phyloP scores from a whole-genome alignment of 768 basidiomycete genomes.

The Boletus sp. region DNA sequence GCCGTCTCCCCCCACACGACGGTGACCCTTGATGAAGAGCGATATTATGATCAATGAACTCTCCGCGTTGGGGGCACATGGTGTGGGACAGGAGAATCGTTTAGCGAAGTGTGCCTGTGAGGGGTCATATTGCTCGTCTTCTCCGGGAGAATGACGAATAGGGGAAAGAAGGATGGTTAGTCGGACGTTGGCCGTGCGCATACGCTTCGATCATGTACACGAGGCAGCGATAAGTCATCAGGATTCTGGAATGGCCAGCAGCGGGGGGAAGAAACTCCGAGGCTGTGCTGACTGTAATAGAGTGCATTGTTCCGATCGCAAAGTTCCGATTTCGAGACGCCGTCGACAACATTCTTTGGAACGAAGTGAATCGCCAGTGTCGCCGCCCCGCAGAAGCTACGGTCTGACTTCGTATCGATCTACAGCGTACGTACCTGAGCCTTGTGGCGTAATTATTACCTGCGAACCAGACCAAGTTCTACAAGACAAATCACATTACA shows the following conservation, averaged over 20 bases:
- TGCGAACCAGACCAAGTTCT: not conserved
- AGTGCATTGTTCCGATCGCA: not conserved
- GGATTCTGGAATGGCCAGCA: slow-evolving; percentile 4
- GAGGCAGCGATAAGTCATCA: slow-evolving; percentile 11
- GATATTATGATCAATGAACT: not conserved
- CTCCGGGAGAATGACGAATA: slow-evolving; percentile 4
- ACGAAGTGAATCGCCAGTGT: not conserved
- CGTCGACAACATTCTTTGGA: not conserved
- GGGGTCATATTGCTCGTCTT: slow-evolving; percentile 7
- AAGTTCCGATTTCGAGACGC: not conserved
- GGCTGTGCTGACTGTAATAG: slow-evolving; percentile 10
- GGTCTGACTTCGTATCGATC: not conserved
- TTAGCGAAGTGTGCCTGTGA: slow-evolving; percentile 21
- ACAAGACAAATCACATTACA: too few relatives aligned
- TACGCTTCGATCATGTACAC: slow-evolving; percentile 9
- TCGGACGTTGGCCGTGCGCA: not conserved
- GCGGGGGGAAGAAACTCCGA: not conserved
- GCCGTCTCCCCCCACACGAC: slow-evolving; percentile 9
- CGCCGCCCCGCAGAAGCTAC: not conserved
- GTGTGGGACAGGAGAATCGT: slow-evolving; percentile 19
- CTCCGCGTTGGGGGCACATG: slow-evolving; percentile 10
- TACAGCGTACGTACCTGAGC: not conserved
- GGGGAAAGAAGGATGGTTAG: slow-evolving; percentile 2
- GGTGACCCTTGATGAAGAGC: slow-evolving; percentile 2
- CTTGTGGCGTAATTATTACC: not conserved